Evolutionary conservation across 768 basidiomycete species (phyloP), one percentile per base, ranked within the genome.

Genomic region (Naematelia aurantialba): DNA sequence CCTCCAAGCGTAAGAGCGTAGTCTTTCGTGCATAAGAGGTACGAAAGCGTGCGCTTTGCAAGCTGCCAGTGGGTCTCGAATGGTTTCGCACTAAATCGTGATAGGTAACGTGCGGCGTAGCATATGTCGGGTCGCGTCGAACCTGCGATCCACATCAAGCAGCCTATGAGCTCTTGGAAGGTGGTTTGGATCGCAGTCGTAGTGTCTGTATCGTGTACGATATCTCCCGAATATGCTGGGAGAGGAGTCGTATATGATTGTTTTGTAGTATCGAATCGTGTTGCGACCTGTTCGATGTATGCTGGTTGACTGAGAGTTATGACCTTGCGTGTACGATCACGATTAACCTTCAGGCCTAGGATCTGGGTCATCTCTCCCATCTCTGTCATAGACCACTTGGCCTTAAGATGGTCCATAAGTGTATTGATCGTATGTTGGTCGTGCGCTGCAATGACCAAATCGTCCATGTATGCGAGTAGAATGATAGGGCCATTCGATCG

Each of bases 61-160:
- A 55, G 14, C 22, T 56, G 13, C 54, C 52, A 76, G 63, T 78
- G 79, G 0, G 76, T 63, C 48, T 80, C 79, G 11, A 17, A 12
- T 5, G 58, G 58, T 17, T 29, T 14, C 22, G 55, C 12, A 14
- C 53, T 73, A 30, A 67, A 65, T 22, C 67, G 59, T 14, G 59
- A 42, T 24, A 77, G 58, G n/a, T 45, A 45, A 31, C 45, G 31
- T 26, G 58, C 25, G 19, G 57, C 60, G 24, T 60, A 56, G 19
- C 19, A 10, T 12, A 51, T 45, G 65, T 79, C 79, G 4, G 79
- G 79, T 39, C 74, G 58, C 25, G 78, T 78, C 14, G 60, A 67
- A 8, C 75, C 42, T 10, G 76, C 69, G 1, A 70, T 61, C 57
- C 76, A 79, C 68, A 75, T 74, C 26, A 78, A 60, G 1, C 69